Evolutionary conservation across 2,329 filamentous ascomycete genomes (phyloP), one percentile per base, ranked within the genome.

Genomic region (Teratosphaeria destructans): DNA sequence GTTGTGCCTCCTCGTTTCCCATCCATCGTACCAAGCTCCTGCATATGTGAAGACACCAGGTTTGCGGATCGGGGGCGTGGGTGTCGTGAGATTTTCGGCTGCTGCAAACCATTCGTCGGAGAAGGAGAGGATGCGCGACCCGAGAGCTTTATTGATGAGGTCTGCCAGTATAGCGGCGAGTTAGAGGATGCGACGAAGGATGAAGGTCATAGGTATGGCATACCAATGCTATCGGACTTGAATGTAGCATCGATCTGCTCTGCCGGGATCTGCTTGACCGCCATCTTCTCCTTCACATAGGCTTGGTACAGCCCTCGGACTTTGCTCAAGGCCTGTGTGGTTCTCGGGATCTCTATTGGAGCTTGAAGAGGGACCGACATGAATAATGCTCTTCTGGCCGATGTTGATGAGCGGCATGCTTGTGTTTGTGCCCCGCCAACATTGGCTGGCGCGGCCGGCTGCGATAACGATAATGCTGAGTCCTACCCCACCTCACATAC

Each of bases 1-100:
- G 67, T 86, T 86, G 72, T 85, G 83, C 29, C 83, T 76, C 5
- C 83, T 76, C 5, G 83, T 85, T 64, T 86, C 83, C 83, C 83
- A 85, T 19, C 83, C 83, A 68, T 85, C 82, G 68, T 84, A 85
- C 82, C 83, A 85, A 55, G 82, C 82, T 60, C 83, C 83, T 3
- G 81, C 78, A 68, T 83, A 79, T 49, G 81, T 77, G 72, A 84
- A 85, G 66, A 82, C 77, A 56, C 82, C 82, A 0, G 81, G 79
- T 60, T 79, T 80, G 63, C 79, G 79, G 64, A 85, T 74, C 3
- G 82, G 80, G 1, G 81, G 73, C 1, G 78, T 80, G 0, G 81
- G 81, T 0, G 79, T 84, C 57, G 80, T 79, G 62, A 85, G 80
- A 72, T 85, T 85, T 10, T 75, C 73, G 57, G 82, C 83, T 2